phyloP scores from a whole-genome alignment of 371 early-diverging fungal genomes.

The Mortierella sp. region DNA sequence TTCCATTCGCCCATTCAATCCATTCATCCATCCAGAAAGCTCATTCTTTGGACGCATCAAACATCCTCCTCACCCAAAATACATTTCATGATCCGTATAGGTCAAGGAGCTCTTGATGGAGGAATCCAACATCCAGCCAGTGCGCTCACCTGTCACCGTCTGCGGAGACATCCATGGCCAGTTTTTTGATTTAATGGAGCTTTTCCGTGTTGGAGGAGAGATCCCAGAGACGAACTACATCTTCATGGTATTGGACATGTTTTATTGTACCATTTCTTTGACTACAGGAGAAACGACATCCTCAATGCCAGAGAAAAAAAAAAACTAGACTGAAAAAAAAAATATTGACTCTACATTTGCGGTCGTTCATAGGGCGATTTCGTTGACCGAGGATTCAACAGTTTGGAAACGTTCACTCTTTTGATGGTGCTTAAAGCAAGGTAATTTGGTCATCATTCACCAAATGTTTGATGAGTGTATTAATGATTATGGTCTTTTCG shows the following conservation, averaged over 20 bases:
- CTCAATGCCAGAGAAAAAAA: not conserved
- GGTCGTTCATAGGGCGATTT: constrained; percentile 89
- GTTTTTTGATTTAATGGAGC: constrained; percentile 98
- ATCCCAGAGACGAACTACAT: constrained; percentile 98
- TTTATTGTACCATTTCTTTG: not conserved
- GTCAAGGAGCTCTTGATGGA: constrained; percentile 94
- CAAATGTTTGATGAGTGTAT: not conserved
- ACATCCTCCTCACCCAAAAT: not conserved
- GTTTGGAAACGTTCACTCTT: constrained; percentile 96
- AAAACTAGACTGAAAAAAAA: not conserved
- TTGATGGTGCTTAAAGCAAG: constrained; percentile 95
- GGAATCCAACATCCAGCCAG: constrained; percentile 97
- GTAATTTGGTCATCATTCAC: constrained; percentile 38
- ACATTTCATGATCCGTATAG: constrained; percentile 51
- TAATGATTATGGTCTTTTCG: not conserved
- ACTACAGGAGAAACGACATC: not conserved
- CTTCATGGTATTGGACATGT: constrained; percentile 83
- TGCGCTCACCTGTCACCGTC: constrained; percentile 95
- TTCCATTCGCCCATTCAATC: not conserved
- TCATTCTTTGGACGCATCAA: not conserved
- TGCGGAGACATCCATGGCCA: constrained; percentile 99
- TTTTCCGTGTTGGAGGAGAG: constrained; percentile 98
- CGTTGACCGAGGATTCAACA: constrained; percentile 99
- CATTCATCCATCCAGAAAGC: not conserved
- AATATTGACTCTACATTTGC: not conserved